Percentiles rank a stretch among this genome's conserved stretches.
Evolutionary conservation across 176 grass and related monocot genomes (phyloP).

Genomic region (Avena insularis): DNA sequence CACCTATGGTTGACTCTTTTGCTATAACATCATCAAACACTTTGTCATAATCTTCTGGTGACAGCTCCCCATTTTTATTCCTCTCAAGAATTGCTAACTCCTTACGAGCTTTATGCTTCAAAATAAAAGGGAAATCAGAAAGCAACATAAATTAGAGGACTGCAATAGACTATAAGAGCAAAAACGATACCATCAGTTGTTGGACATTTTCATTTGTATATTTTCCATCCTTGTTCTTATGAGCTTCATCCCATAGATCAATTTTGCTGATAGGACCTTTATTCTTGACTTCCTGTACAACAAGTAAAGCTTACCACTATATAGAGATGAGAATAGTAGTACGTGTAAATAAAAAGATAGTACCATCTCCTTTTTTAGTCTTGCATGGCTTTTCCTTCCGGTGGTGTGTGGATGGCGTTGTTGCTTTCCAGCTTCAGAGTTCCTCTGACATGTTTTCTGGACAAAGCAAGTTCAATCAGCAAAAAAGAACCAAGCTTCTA

Average conservation of each 20-base stretch:
- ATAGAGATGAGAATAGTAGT: neutral
- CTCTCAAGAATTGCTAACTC: neutral
- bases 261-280: neutral
- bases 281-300: neutral
- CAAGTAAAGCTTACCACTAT: neutral
- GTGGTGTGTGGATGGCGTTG: neutral
- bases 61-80: neutral
- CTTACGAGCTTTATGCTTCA: neutral
- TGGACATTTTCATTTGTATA: neutral
- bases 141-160: neutral
- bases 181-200: neutral
- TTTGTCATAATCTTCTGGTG: neutral
- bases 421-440: neutral
- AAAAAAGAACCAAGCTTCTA: neutral
- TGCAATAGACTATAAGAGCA: neutral
- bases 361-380: neutral
- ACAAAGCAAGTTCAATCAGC: neutral
- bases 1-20: neutral
- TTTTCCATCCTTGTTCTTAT: neutral
- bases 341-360: neutral
- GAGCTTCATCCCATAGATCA: conserved; percentile 10
- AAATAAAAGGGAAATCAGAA: neutral
- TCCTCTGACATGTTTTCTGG: neutral
- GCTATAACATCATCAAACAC: neutral
- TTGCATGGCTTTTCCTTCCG: neutral